Percentiles rank a stretch among this genome's conserved stretches.
These are phyloP conservation scores for Cordyceps sp. DNA, from an alignment of 2,329 filamentous ascomycete species.

Conservation along the genomic window DNA sequence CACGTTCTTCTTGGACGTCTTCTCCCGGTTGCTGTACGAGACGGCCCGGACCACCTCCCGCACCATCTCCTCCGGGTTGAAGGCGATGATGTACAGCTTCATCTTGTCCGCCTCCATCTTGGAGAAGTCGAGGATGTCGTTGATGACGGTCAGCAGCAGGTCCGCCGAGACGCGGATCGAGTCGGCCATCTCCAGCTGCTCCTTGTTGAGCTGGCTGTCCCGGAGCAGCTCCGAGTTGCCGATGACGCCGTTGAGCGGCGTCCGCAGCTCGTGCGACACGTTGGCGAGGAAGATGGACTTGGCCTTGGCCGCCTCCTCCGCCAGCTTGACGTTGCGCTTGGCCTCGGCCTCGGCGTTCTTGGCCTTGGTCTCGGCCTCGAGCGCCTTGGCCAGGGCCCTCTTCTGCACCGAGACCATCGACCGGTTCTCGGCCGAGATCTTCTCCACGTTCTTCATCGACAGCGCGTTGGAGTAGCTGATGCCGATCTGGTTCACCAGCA, in stretches of 20 bases:
- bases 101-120: constrained; percentile 84
- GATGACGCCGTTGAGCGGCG: constrained; percentile 75
- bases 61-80: constrained; percentile 51
- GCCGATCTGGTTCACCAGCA: constrained; percentile 65
- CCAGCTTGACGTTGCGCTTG: constrained; percentile 62
- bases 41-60: constrained; percentile 49
- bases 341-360: constrained; percentile 63
- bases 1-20: constrained; percentile 44
- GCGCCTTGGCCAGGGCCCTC: constrained; percentile 52
- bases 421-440: constrained; percentile 61
- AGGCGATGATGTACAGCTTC: constrained; percentile 58
- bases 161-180: constrained; percentile 78
- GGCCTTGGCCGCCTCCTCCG: constrained; percentile 68
- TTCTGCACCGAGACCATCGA: constrained; percentile 68
- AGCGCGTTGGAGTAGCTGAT: constrained; percentile 55
- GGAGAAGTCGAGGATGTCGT: constrained; percentile 86
- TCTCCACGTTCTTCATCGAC: constrained; percentile 54
- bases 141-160: constrained; percentile 77
- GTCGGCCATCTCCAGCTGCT: constrained; percentile 74
- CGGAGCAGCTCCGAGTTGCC: constrained; percentile 73
- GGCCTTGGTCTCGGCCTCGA: constrained; percentile 58
- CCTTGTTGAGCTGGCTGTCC: constrained; percentile 56
- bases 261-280: constrained; percentile 67
- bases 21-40: constrained; percentile 48
- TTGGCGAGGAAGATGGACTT: constrained; percentile 70